Conservation (phyloP, 2,329 filamentous ascomycete genomes). For the Venturiaceae sp. region DNA sequence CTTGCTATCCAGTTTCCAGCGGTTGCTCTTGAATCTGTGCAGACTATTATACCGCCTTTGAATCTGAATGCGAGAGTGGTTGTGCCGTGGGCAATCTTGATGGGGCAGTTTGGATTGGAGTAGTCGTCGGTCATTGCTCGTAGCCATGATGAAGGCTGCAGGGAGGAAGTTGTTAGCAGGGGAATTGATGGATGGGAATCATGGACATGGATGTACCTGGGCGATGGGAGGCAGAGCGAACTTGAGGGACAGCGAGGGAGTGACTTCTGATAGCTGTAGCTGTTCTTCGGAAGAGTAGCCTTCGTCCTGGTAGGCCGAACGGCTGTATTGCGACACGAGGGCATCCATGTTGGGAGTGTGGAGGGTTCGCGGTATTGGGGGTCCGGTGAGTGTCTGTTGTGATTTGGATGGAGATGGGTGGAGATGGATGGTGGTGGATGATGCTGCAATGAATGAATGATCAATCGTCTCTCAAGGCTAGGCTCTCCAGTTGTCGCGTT, state of each 20-base stretch:
- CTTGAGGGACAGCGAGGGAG: constrained; percentile 74
- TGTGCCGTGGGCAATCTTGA: constrained; percentile 98
- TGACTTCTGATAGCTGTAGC: constrained; percentile 59
- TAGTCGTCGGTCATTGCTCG: constrained; percentile 93
- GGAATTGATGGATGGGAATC: constrained; percentile 4
- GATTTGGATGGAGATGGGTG: not conserved
- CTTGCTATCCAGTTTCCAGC: constrained; percentile 99
- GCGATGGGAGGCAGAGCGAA: constrained; percentile 92
- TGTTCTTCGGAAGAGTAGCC: constrained; percentile 63
- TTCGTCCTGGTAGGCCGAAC: constrained; percentile 65
- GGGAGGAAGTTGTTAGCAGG: constrained; percentile 5
- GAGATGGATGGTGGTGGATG: not conserved
- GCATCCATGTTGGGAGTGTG: constrained; percentile 60
- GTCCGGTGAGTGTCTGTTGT: too few relatives aligned
- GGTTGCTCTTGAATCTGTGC: constrained; percentile 93
- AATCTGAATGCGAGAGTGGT: constrained; percentile 97
- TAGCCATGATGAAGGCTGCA: constrained; percentile 82
- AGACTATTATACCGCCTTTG: constrained; percentile 96
- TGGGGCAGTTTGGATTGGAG: constrained; percentile 91
- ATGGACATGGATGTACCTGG: constrained; percentile 52
- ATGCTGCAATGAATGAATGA: too few relatives aligned
- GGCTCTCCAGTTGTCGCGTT: too few relatives aligned
- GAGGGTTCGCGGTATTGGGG: not conserved
- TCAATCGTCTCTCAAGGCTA: too few relatives aligned
- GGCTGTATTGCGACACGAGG: constrained; percentile 85